Base-by-base conservation (phyloP, 2,329 filamentous ascomycete species). In the Clarireedia monteithiana region DNA sequence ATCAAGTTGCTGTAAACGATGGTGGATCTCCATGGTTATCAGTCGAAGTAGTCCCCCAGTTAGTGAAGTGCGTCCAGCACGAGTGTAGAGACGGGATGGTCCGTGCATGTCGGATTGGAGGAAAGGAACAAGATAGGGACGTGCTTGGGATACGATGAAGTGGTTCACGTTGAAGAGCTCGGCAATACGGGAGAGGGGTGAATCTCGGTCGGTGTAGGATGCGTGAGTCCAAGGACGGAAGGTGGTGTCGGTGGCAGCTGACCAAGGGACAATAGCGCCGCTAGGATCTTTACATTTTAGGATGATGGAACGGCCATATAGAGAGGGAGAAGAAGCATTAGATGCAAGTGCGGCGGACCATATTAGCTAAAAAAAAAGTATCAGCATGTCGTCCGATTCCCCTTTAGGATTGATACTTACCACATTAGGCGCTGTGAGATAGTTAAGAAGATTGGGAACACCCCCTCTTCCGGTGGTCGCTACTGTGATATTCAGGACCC, bases 351-450 rank as follows among this genome's bases (percentile, higher is more conserved):
- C 80, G 4, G 80, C 80, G 7, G 80, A 81, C 74, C 80, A 81
- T 61, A 83, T 85, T 55, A 88, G 76, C 67, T 70, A 50, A 6
- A 44, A n/a, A 50, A 6, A 44, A n/a, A 44, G 34, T 34, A 30
- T 54, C 26, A 58, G 36, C n/a, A 44, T 48, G 30, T 34, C 30
- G 30, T 34, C 10, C 30, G 12, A 34, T 9, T 34, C 30, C 12
- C 9, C 9, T 34, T 10, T 10, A 34, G 9, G 30, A 34, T 2
- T 34, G 42, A 17, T 24, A 84, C 86, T 62, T 79, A 91, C 88
- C 65, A 96, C 91, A 67, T 96, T 92, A 3, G 92, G 92, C 2
- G 92, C 89, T 1, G 91, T 96, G 50, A 96, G 78, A 68, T 96
- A 94, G 70, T 96, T 97, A 36, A 97, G 79, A 34, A 96, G 74